Base-by-base conservation (phyloP, 1,284 basidiomycete genomes). In the Termitomyces sp. region DNA sequence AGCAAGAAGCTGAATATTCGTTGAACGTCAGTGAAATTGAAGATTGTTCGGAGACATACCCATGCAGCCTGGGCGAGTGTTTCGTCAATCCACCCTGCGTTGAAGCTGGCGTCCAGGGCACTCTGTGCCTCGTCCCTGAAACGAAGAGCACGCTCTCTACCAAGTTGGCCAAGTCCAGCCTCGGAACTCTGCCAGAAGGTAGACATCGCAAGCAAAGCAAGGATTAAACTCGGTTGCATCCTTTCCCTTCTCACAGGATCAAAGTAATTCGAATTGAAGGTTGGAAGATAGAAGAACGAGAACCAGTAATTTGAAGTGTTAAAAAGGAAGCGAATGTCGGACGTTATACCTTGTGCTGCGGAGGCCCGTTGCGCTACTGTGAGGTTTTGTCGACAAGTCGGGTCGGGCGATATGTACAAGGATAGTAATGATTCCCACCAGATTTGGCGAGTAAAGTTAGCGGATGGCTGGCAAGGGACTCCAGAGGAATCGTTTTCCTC, bases 371-470 rank as follows among this genome's bases (percentile, higher is more conserved):
- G 67, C 21, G 73, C 67, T 24, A 69, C 54, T 5, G 74, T 68
- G 36, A 81, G 64, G 38, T 67, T 52, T 49, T 66, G 69, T 45
- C 64, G 61, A 52, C 63, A 66, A n/a, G 59, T 56, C 41, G 69
- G 62, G 44, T 65, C 65, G 7, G 76, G 68, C 21, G 73, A 70
- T 36, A 71, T 61, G 66, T 89, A 89, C 8, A 84, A 64, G 26
- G 72, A 71, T 36, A 88, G 68, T 24, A 90, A 73, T 4, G 77
- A 80, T 63, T 90, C 89, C 84, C 86, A 90, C 88, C 88, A 90
- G 33, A 81, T 82, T 71, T 85, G 82, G 51, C 85, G 84, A 28
- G 76, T 73, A 66, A 86, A 88, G 45, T 77, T 75, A 28, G 85
- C 67, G 12, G 84, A 84, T 6, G 86, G 87, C 57, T 82, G 80